phyloP scores from a whole-genome alignment of 495 filamentous ascomycete species.

The Daldinia decipiens region DNA sequence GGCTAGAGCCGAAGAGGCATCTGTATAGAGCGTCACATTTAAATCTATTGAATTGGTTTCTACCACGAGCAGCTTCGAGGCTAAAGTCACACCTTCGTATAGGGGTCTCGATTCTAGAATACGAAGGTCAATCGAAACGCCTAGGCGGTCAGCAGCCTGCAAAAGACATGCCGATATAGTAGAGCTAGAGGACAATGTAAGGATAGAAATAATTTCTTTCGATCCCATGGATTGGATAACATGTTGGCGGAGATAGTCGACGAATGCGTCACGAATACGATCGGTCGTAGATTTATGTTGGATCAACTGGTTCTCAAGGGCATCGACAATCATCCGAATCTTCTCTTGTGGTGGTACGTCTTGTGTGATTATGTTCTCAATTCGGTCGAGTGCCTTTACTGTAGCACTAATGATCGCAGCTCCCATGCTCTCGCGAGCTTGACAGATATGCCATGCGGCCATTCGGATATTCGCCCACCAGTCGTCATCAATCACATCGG shows the following conservation, averaged over 20 bases:
- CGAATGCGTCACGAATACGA: conserved; percentile 51
- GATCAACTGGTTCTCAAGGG: conserved; percentile 36
- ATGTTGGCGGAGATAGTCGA: conserved; percentile 35
- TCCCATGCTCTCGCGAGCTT: conserved; percentile 72
- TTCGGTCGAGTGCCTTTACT: conserved; percentile 54
- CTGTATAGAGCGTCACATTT: conserved; percentile 64
- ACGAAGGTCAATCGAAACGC: conserved; percentile 60
- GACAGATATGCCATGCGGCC: conserved; percentile 71
- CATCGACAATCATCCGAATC: conserved; percentile 46
- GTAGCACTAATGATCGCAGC: conserved; percentile 65
- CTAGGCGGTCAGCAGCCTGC: conserved; percentile 29
- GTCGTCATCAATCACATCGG: conserved; percentile 36
- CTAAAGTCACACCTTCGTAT: conserved; percentile 70
- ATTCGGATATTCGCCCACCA: conserved; percentile 68
- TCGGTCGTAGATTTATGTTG: conserved; percentile 38
- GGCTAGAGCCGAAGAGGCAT: conserved; percentile 68
- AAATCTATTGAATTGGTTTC: conserved; percentile 45
- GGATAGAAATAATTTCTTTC: conserved; percentile 54
- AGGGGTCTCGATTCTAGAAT: conserved; percentile 74
- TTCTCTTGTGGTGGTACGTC: conserved; percentile 45
- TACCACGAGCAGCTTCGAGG: conserved; percentile 55
- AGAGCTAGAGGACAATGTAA: conserved; percentile 70
- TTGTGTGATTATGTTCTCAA: conserved; percentile 45
- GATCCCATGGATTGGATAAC: conserved; percentile 29
- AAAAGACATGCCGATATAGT: conserved; percentile 59